Base-by-base conservation (phyloP, 768 basidiomycete genomes). In the Amanita jacksonii region DNA sequence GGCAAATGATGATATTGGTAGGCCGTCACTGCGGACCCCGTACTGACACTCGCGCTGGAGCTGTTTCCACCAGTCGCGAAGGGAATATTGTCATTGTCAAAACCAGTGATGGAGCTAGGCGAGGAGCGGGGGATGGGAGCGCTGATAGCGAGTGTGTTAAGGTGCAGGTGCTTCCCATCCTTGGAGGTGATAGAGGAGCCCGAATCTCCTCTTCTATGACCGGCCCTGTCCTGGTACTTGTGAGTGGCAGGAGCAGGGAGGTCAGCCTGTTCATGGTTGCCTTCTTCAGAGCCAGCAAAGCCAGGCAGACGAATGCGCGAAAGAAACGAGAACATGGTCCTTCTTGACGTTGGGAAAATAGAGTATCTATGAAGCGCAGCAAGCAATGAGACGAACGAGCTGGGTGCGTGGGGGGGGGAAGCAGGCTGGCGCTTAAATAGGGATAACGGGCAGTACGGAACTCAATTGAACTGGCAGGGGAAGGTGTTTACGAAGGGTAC, bases 81-180 rank as follows among this genome's bases (percentile, higher is more conserved):
- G 22, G n/a, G 6, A 24, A 40, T 7, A 18, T 41, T 41, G 31
- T 43, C 41, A 30, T 43, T 49, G 38, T 62, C 56, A 30, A 61
- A 57, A 1, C 63, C 65, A 1, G 64, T 63, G n/a, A 66, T 52
- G 1, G 63, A 61, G 41, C 54, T 57, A 4, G 63, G 53, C 1
- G 59, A 52, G 4, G 57, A 54, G 9, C 61, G 56, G 2, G 60
- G 62, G 37, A 67, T 64, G 27, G 65, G 64, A 27, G 58, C 42
- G 44, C 65, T 67, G 42, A 62, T 67, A 34, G 49, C 50, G n/a
- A 52, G 50, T 4, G 55, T 52, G 39, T 53, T 45, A 18, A 49
- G 44, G 24, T 50, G 48, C 24, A 27, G 27, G 43, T 49, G 36
- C 33, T 48, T 37, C 38, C 54, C 44, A 42, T 52, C 52, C 50